These are phyloP conservation scores for Chytriomyces hyalinus DNA, from an alignment of 192 early-diverging fungal species.

Conservation along the genomic window DNA sequence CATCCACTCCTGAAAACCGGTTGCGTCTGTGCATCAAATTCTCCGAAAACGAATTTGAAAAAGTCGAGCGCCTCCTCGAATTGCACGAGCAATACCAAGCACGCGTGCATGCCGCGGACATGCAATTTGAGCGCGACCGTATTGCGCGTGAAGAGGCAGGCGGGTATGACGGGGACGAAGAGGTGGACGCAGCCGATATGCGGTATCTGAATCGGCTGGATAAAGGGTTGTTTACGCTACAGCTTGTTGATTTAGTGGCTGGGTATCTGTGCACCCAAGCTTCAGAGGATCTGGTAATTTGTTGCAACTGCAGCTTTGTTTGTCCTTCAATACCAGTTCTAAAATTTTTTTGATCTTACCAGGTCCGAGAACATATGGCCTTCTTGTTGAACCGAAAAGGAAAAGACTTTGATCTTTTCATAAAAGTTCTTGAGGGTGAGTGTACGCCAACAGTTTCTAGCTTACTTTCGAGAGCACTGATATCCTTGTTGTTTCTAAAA, in stretches of 20 bases:
- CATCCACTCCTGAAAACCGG: slow-evolving; percentile 61
- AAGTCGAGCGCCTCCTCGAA: slow-evolving; percentile 83
- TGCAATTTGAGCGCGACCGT: slow-evolving; percentile 50
- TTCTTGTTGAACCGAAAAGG: slow-evolving; percentile 51
- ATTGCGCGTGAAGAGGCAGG: slow-evolving; percentile 46
- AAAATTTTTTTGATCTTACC: slow-evolving; percentile 5
- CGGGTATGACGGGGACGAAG: slow-evolving; percentile 45
- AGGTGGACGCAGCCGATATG: slow-evolving; percentile 66
- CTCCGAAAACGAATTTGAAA: slow-evolving; percentile 75
- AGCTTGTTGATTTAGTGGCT: slow-evolving; percentile 67
- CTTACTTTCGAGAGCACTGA: neutral
- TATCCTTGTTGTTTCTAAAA: slow-evolving; percentile 7
- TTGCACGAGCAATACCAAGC: slow-evolving; percentile 72
- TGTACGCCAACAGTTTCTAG: neutral
- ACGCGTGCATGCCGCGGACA: slow-evolving; percentile 63
- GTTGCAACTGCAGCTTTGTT: neutral
- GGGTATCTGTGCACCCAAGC: slow-evolving; percentile 69
- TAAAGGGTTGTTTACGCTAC: slow-evolving; percentile 75
- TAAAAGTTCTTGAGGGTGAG: slow-evolving; percentile 52
- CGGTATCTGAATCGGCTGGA: slow-evolving; percentile 72
- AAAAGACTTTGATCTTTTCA: slow-evolving; percentile 52
- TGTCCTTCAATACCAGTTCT: neutral
- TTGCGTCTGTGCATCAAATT: slow-evolving; percentile 85
- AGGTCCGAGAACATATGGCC: slow-evolving; percentile 48
- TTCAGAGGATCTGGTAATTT: slow-evolving; percentile 37